Base-by-base conservation (phyloP, 805 yeast species). In the Candida silvicultrix region DNA sequence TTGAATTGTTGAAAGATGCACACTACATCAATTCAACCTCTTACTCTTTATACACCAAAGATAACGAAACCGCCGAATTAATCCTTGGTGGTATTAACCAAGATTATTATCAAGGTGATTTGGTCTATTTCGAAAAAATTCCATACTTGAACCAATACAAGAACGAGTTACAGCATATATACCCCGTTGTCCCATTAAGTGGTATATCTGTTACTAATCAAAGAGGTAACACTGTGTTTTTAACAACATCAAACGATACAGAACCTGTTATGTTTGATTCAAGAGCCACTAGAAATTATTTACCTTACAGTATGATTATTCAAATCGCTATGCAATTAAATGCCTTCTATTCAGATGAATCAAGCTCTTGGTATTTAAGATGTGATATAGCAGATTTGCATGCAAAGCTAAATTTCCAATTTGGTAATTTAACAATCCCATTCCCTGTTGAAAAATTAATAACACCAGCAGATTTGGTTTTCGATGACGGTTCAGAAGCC, bases 261-360 rank as follows among this genome's bases (percentile, higher is more conserved):
- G 63, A 69, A 21, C 84, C 89, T 0, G 82, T 80, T 0, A 45
- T 83, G 5, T 57, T 85, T 19, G 89, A 84, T 56, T 66, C 86
- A 1, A 68, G 87, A 46, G 66, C 73, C 37, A 50, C 62, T 11
- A 75, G 63, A 58, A 70, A 70, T 25, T 74, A 67, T 56, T 59
- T 85, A 32, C 92, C 92, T 0, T 63, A 73, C 37, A 72, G 74
- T 40, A 58, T 77, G 5, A 66, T 85, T 38, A 69, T 85, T 43
- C 77, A 76, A 52, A 62, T 85, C 28, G 88, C 90, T 0, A 69
- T 84, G 22, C 90, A 85, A 62, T 65, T 82, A 36, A 81, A 81
- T 55, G 92, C 92, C 0, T 75, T 71, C 50, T 85, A 77, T 57
- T 71, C 75, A 3, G 59, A 64, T 4, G 48, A 45, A n/a, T 66